Conservation (phyloP, 495 filamentous ascomycete species). For the Penicillium nucicola region DNA sequence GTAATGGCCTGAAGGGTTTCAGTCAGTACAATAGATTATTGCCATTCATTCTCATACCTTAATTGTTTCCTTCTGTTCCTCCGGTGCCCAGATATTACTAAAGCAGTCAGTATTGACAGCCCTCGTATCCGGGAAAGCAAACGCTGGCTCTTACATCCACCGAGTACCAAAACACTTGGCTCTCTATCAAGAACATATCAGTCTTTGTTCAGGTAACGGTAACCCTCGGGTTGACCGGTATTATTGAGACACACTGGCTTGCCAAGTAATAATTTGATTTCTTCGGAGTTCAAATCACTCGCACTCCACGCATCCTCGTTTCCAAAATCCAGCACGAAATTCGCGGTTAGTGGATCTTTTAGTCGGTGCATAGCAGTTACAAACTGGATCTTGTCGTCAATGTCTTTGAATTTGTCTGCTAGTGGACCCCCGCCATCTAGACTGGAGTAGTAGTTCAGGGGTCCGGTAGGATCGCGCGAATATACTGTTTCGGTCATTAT, state of each 20-base stretch:
- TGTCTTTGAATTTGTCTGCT: conserved; percentile 46
- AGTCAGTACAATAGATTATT: not conserved
- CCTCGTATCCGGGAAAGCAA: not conserved
- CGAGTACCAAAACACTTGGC: conserved; percentile 46
- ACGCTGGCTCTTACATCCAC: conserved; percentile 63
- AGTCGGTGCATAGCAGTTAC: conserved; percentile 31
- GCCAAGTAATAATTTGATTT: conserved; percentile 40
- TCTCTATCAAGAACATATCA: conserved; percentile 19
- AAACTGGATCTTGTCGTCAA: conserved; percentile 52
- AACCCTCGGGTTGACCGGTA: too few relatives aligned
- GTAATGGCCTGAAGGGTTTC: conserved; percentile 28
- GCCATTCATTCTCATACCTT: conserved; percentile 23
- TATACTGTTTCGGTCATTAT: conserved; percentile 13
- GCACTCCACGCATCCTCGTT: conserved; percentile 59
- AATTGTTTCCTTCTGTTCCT: conserved; percentile 54
- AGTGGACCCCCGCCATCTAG: conserved; percentile 19
- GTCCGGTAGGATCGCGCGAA: conserved; percentile 14
- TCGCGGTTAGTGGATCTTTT: conserved; percentile 41
- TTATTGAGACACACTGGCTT: conserved; percentile 23
- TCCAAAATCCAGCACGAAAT: conserved; percentile 74
- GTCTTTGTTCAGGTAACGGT: not conserved
- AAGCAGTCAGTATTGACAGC: conserved; percentile 8
- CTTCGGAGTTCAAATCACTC: conserved; percentile 49
- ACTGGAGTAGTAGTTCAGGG: conserved; percentile 38
- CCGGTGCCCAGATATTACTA: conserved; percentile 73